Evolutionary conservation across 495 filamentous ascomycete species (phyloP).

Genomic region (Cercophora sp.): DNA sequence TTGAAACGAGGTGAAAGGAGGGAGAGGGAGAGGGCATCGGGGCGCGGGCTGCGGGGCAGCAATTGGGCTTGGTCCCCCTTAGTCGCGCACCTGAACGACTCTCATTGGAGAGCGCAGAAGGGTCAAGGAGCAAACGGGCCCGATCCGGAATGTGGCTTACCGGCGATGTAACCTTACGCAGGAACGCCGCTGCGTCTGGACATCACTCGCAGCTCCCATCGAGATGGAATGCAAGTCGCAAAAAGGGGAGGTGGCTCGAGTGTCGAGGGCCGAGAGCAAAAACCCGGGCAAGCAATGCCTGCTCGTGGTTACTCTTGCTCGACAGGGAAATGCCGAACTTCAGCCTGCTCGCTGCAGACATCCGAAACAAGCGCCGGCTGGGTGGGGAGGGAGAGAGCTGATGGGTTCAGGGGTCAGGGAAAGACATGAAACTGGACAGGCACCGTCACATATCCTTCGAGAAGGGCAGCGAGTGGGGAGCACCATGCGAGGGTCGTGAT

Average conservation of each 20-base stretch:
- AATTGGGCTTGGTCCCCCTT: background rate
- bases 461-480: conserved; percentile 20
- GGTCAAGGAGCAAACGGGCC: background rate
- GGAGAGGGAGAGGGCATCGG: background rate
- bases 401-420: conserved; percentile 15
- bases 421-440: conserved; percentile 25
- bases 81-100: background rate
- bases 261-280: background rate
- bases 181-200: conserved; percentile 10
- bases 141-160: conserved; percentile 1
- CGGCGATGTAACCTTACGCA: conserved; percentile 17
- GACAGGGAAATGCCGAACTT: conserved; percentile 11
- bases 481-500: no score
- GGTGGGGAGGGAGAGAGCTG: conserved; percentile 1
- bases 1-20: background rate
- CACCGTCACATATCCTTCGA: conserved; percentile 27
- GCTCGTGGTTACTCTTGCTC: background rate
- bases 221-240: background rate
- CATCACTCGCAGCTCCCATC: background rate
- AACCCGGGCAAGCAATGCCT: background rate
- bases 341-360: conserved; percentile 11
- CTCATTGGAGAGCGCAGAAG: background rate
- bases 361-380: conserved; percentile 29
- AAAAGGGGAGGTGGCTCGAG: background rate
- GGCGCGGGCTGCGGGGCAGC: no score